Base-by-base conservation (phyloP, 2,329 filamentous ascomycete genomes). In the Sarocladiaceae sp. region DNA sequence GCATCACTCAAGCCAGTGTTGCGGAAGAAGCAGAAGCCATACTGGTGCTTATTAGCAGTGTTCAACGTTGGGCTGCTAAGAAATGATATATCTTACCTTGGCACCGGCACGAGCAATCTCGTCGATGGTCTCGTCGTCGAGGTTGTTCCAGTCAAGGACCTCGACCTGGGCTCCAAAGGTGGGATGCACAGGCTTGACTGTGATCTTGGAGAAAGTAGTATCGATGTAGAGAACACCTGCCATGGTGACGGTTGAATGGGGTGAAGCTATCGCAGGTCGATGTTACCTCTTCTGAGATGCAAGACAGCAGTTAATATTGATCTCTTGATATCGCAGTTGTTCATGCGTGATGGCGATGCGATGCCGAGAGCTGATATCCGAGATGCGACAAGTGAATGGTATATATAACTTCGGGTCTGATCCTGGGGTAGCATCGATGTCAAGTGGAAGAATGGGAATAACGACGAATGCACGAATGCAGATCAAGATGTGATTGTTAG, bases 1-100 rank as follows among this genome's bases (percentile, higher is more conserved):
- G 67, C 69, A 59, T 83, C 79, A 52, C 72, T 68, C 10, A 83
- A 66, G 13, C 66, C 66, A 1, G 79, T 78, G 13, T 70, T 60
- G 35, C 77, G 76, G 60, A 82, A 75, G 18, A 80, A 72, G 33
- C 71, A 65, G 18, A 80, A 72, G 20, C 78, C 79, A 56, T 81
- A 78, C 76, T 80, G 50, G 29, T n/a, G n/a, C n/a, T n/a, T n/a
- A n/a, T n/a, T n/a, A n/a, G n/a, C n/a, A n/a, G n/a, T n/a, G n/a
- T n/a, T n/a, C n/a, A n/a, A n/a, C n/a, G n/a, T n/a, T n/a, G n/a
- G n/a, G n/a, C n/a, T n/a, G n/a, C n/a, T n/a, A n/a, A 33, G 29
- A 33, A 15, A 33, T 15, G 15, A 33, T 10, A 15, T 10, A 15
- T 10, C 29, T 42, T 7, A 23, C 37, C 13, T 42, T 37, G 10